Evolutionary conservation across 768 basidiomycete genomes (phyloP), one percentile per base, ranked within the genome.

Genomic region (Lentinula sp.): DNA sequence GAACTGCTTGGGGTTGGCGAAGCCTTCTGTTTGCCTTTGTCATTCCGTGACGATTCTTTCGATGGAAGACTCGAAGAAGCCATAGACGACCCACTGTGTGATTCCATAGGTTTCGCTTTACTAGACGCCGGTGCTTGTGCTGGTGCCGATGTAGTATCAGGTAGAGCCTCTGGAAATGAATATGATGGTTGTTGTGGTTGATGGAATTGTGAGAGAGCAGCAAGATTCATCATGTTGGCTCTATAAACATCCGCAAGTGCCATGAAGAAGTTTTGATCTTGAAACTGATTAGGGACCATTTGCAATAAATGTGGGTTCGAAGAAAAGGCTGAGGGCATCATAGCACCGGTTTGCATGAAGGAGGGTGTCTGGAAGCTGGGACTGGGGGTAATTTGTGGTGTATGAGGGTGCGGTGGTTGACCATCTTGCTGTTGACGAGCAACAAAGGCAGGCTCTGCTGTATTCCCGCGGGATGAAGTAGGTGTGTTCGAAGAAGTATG

Each of bases 21-120:
- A 35, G 64, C 66, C 58, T 59, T 70, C 59, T 61, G 64, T 66
- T 73, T 72, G 60, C 70, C 71, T 62, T 76, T 74, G 58, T 62
- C 66, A 51, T 66, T 64, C 8, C 54, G 3, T 36, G 57, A 59
- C 41, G 58, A 60, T 48, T 20, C 46, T 23, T 12, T 23, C 13
- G 54, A 45, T 16, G 65, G 57, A 28, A 59, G 13, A 41, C 18
- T 46, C 15, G 57, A 60, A n/a, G 57, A 16, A 15, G 54, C 13
- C 57, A 3, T 32, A 58, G 64, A 20, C 49, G 28, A 18, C 57
- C 32, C 33, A 35, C 32, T 16, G 46, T 59, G 36, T 8, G 35
- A 61, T 15, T 6, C 15, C 12, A 12, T 6, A 10, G 10, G 3
- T 20, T 56, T 23, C 23, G 32, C 55, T 41, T 23, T 36, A 12